Conservation (phyloP, 2,329 filamentous ascomycete species). For the Fusarium nelsonii region DNA sequence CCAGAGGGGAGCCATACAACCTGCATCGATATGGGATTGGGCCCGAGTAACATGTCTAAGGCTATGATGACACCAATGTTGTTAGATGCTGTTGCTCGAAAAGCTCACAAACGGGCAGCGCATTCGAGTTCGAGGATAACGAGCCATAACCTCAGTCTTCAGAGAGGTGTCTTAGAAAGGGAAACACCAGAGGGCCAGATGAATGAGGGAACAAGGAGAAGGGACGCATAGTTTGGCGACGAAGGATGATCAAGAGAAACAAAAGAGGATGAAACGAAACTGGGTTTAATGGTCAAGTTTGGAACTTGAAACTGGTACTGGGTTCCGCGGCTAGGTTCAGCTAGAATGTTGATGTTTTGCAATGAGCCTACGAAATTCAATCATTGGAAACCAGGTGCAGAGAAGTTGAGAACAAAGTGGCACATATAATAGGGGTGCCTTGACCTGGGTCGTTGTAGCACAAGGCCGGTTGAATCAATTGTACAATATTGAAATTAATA, state of each 20-base stretch:
- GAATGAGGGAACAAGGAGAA: not conserved
- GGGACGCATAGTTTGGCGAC: not conserved
- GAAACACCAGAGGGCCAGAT: not conserved
- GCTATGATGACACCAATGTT: not conserved
- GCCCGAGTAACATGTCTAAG: not conserved
- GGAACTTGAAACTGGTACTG: slow-evolving; percentile 24
- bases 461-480: not conserved
- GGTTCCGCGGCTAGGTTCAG: not conserved
- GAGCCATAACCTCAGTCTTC: not conserved
- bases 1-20: not conserved
- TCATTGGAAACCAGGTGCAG: not conserved
- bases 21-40: not conserved
- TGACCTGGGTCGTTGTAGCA: not conserved
- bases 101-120: not conserved
- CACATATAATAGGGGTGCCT: not conserved
- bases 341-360: not conserved
- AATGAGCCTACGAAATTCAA: not conserved
- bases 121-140: slow-evolving; percentile 7
- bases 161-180: not conserved
- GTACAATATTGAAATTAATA: slow-evolving; percentile 13
- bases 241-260: not conserved
- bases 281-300: slow-evolving; percentile 4
- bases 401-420: not conserved
- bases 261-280: slow-evolving; percentile 4
- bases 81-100: not conserved